Percentiles rank a stretch among this genome's conserved stretches.
Evolutionary conservation across 345 rosid species (phyloP).

Genomic region (Camelina laxa): DNA sequence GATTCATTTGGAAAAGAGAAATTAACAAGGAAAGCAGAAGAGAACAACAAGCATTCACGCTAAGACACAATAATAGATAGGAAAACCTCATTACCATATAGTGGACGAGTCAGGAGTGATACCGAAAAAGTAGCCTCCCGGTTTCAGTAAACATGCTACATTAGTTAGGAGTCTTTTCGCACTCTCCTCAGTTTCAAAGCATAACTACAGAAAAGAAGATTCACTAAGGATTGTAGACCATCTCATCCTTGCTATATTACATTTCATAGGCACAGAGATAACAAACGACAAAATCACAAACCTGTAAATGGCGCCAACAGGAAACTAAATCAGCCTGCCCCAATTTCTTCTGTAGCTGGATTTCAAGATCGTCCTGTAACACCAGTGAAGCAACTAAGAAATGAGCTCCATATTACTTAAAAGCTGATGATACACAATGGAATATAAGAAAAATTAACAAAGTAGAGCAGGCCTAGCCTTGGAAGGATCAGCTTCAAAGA

Average conservation of each 20-base stretch:
- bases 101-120: conserved; percentile 98
- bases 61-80: background rate
- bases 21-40: conserved; percentile 2
- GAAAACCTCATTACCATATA: conserved; percentile 66
- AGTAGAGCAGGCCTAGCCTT: conserved; percentile 48
- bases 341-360: conserved; percentile 61
- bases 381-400: conserved; percentile 22
- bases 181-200: conserved; percentile 92
- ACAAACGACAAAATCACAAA: conserved; percentile 32
- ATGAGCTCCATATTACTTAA: conserved; percentile 6
- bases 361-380: conserved; percentile 66
- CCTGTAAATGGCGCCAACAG: conserved; percentile 96
- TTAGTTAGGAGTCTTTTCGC: conserved; percentile 83
- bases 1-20: background rate
- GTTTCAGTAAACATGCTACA: conserved; percentile 83
- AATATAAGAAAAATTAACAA: background rate
- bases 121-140: conserved; percentile 97
- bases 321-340: conserved; percentile 81
- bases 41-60: conserved; percentile 2
- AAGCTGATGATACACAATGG: background rate
- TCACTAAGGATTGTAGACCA: background rate
- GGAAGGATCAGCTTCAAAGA: conserved; percentile 87
- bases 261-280: background rate
- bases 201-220: conserved; percentile 56
- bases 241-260: conserved; percentile 11